Conservation (phyloP, 768 basidiomycete genomes). For the Holtermannia corniformis region DNA sequence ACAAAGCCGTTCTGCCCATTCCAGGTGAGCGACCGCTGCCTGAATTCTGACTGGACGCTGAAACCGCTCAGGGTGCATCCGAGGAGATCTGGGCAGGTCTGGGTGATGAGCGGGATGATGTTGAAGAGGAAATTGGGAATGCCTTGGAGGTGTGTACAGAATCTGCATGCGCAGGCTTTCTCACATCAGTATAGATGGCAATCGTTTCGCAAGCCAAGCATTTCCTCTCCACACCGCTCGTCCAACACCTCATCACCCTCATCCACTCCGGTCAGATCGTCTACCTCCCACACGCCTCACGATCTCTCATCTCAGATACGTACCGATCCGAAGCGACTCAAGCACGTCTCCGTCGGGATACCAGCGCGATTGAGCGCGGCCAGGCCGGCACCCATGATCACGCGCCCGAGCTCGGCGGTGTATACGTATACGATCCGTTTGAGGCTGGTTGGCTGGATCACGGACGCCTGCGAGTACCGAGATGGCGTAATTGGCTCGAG, state of each 20-base stretch:
- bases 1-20: slow-evolving; percentile 79
- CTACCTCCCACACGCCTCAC: slow-evolving; percentile 46
- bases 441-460: slow-evolving; percentile 57
- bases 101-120: slow-evolving; percentile 51
- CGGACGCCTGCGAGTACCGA: slow-evolving; percentile 73
- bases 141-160: slow-evolving; percentile 64
- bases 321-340: slow-evolving; percentile 56
- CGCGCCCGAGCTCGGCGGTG: slow-evolving; percentile 19
- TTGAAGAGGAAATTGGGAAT: slow-evolving; percentile 59
- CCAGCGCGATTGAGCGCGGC: not conserved
- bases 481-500: slow-evolving; percentile 50
- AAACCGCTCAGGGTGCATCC: slow-evolving; percentile 48
- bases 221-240: slow-evolving; percentile 71
- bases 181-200: slow-evolving; percentile 55
- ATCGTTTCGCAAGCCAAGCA: slow-evolving; percentile 74
- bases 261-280: slow-evolving; percentile 58
- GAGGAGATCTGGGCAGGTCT: slow-evolving; percentile 57
- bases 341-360: slow-evolving; percentile 55
- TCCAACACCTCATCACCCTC: slow-evolving; percentile 77
- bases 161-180: not conserved
- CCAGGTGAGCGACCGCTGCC: slow-evolving; percentile 55
- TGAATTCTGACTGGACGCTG: not conserved
- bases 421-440: slow-evolving; percentile 38
- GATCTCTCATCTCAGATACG: slow-evolving; percentile 78
- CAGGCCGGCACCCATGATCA: not conserved